Evolutionary conservation across 345 rosid genomes (phyloP), one percentile per base, ranked within the genome.

Genomic region (Schrenkiella parvula): DNA sequence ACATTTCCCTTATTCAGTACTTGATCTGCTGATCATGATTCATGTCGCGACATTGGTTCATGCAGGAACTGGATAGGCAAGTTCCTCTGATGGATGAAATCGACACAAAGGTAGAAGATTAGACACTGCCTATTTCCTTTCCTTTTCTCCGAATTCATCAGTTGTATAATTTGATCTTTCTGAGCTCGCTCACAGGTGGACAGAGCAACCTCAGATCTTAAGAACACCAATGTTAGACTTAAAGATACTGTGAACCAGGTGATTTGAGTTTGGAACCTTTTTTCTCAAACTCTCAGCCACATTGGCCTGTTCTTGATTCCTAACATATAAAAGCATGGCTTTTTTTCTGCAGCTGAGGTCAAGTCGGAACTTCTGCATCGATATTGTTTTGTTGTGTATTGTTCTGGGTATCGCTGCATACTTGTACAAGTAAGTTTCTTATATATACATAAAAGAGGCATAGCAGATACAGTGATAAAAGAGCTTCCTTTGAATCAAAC

Each of bases 81-180:
- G 97, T 92, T 72, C 99, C 98, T 64, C 69, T 95, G 85, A 86
- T 90, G 98, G 99, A 95, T 77, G 99, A 95, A 83, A 95, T 95
- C 64, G 99, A 95, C 82, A 38, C 91, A 48, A 93, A 93, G 96
- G 98, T 86, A 62, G 68, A 72, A 59, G 19, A n/a, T n/a, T n/a
- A n/a, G n/a, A 59, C 47, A 51, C 17, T 11, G 8, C 22, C 39
- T 4, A 34, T 14, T 18, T 44, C 68, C 8, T 67, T 66, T 15
- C 58, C 12, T 13, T 53, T 23, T 54, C 66, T 72, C 44, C 67
- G 18, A 52, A 31, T 42, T 54, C 11, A 9, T 19, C 39, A 37
- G 65, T 28, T 57, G 70, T 48, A 22, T 50, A 29, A 41, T 65
- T 56, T 62, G 31, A 56, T 61, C 43, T 15, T 15, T 78, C 46